Evolutionary conservation across 352 stramenopile species (phyloP).

Genomic region (Globisporangium mamillatum): DNA sequence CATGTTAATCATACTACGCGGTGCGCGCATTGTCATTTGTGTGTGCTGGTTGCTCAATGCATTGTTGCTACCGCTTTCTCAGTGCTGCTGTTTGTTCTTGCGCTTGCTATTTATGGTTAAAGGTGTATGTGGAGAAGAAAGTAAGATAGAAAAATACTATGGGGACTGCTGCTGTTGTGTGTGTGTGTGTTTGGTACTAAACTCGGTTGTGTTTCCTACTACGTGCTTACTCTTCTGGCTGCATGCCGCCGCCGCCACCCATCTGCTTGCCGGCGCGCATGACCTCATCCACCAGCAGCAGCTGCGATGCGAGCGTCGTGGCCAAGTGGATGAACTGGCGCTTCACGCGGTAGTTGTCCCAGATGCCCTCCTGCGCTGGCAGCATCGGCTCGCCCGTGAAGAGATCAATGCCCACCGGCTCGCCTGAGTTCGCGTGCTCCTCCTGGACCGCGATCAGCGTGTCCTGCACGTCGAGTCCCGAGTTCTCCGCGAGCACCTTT

Average conservation of each 20-base stretch:
- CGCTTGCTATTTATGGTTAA: slow-evolving; percentile 13
- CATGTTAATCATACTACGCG: background rate
- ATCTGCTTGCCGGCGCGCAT: slow-evolving; percentile 99
- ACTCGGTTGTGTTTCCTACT: background rate
- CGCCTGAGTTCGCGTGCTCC: slow-evolving; percentile 88
- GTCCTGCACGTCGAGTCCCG: slow-evolving; percentile 90
- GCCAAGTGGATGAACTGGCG: slow-evolving; percentile 97
- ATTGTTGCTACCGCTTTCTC: background rate
- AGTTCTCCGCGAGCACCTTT: slow-evolving; percentile 95
- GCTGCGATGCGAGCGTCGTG: slow-evolving; percentile 97
- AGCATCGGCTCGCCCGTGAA: slow-evolving; percentile 97
- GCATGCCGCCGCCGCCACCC: slow-evolving; percentile 64
- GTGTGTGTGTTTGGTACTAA: background rate
- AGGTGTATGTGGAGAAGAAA: slow-evolving; percentile 1
- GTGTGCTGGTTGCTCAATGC: background rate
- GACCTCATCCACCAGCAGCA: slow-evolving; percentile 99
- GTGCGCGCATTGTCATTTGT: background rate
- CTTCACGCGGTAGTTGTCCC: slow-evolving; percentile 99
- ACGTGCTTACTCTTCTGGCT: slow-evolving; percentile 59
- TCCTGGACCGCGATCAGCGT: slow-evolving; percentile 96
- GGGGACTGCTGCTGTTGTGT: background rate
- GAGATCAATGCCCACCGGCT: slow-evolving; percentile 95
- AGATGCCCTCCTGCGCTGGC: slow-evolving; percentile 95
- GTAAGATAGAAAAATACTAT: slow-evolving; percentile 9
- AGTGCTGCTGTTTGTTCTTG: background rate